Base-by-base conservation (phyloP, 257 asterid genomes). In the Handroanthus guayacan region DNA sequence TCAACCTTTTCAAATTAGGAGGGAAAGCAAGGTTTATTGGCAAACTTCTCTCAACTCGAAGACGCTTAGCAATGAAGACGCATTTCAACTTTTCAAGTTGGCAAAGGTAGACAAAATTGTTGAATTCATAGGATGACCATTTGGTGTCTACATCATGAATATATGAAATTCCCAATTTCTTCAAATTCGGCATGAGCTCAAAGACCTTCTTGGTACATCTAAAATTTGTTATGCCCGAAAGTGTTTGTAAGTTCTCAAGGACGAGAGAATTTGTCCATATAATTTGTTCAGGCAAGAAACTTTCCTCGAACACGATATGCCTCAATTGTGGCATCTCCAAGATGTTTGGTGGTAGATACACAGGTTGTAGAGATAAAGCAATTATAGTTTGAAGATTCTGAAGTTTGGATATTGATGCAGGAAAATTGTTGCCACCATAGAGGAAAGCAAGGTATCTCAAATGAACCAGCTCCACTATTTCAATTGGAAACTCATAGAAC, bases 311-410 rank as follows among this genome's bases (percentile, higher is more conserved):
- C 10, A 18, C 9, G 4, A 83, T 67, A 80, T 80, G 83, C 75
- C 87, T 80, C 36, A 83, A 6, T 31, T 12, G 25, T 13, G 68
- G 74, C 83, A 80, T 74, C 16, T 25, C 13, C 85, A 81, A 80
- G 45, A 69, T 69, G 0, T 64, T 52, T 43, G 67, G 1, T 8
- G 77, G 81, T 25, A 78, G 52, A 18, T 31, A 47, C 3, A 69
- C 44, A 3, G 5, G 18, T 8, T 41, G 62, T 47, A 58, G 1
- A 7, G 43, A 50, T 50, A 65, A 48, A 66, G 31, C 37, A 4
- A 75, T 20, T 54, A 79, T 45, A 6, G 76, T 71, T 64, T 74
- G 81, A 17, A 83, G 78, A 64, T 72, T 69, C 75, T 14, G 0
- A 58, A 31, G n/a, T 18, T 18, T 25, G 64, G 14, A 58, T 58